Base-by-base conservation (phyloP, 2,329 filamentous ascomycete species). In the Tolypocladium amazonense region DNA sequence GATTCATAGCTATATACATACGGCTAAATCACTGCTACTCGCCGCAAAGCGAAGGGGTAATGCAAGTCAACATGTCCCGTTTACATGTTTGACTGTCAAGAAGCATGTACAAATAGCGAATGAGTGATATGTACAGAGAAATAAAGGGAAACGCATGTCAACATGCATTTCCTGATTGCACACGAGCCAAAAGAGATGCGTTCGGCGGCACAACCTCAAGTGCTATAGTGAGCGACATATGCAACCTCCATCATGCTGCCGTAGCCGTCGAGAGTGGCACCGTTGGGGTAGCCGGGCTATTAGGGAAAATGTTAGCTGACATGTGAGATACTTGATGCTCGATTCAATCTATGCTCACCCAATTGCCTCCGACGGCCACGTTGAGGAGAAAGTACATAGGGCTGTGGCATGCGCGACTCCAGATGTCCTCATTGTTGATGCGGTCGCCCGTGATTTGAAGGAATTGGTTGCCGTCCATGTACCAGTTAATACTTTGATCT, bases 311-410 rank as follows among this genome's bases (percentile, higher is more conserved):
- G 60, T 60, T 37, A 62, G 52, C 6, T 39, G 37, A 20, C n/a
- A 6, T 14, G 20, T 23, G 20, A 8, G 11, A 2, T 14, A n/a
- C 9, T 53, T 55, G 20, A 15, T 23, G 30, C 27, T 12, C 15
- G 7, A 18, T 9, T 41, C 56, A 47, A 41, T 5, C 62, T n/a
- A 39, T 33, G 76, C 79, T 69, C 72, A 80, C 81, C 77, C 71
- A 79, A 64, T 76, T 71, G 33, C 81, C 81, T 12, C 81, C 81
- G 37, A 84, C 77, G 54, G 82, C 81, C 6, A 84, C 72, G 61
- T 85, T 84, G 58, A 85, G 68, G 58, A 84, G 77, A 56, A 84
- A 67, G 63, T 76, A 82, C 66, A 81, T 65, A 2, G 81, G 77
- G 58, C 72, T 77, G 63, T 82, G 77, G 25, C 79, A 79, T 23